These are phyloP conservation scores for Platismatia glauca DNA, from an alignment of 495 filamentous ascomycete species.

Conservation along the genomic window DNA sequence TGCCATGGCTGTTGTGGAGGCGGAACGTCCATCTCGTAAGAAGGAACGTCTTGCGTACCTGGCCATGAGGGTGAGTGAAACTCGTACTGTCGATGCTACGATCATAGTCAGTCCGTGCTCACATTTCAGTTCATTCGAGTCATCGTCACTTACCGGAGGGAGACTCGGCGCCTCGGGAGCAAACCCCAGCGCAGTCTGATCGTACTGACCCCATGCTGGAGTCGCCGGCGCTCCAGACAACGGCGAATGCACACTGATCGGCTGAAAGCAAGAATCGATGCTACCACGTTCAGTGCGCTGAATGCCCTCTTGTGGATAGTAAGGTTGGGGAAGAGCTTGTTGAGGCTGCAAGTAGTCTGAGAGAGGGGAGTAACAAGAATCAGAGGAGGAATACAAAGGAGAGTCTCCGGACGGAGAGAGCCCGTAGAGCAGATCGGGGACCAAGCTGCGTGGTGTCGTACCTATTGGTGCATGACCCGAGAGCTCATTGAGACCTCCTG, in stretches of 20 bases:
- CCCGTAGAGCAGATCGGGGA: slow-evolving; percentile 20
- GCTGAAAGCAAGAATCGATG: slow-evolving; percentile 14
- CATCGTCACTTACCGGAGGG: slow-evolving; percentile 11
- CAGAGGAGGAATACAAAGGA: slow-evolving; percentile 25
- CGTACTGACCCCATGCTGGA: slow-evolving; percentile 14
- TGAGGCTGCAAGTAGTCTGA: slow-evolving; percentile 23
- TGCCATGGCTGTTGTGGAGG: slow-evolving; percentile 11
- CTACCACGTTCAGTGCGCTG: slow-evolving; percentile 13
- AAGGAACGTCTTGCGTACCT: slow-evolving; percentile 3
- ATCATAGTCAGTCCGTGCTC: neutral
- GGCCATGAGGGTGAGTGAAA: slow-evolving; percentile 15
- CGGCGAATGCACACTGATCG: slow-evolving; percentile 14
- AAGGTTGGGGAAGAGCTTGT: slow-evolving; percentile 16
- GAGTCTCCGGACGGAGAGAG: slow-evolving; percentile 21
- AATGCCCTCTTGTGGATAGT: slow-evolving; percentile 13
- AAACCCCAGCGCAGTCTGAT: slow-evolving; percentile 11
- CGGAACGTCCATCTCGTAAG: slow-evolving; percentile 14
- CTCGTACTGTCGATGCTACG: slow-evolving; percentile 14
- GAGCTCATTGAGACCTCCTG: slow-evolving; percentile 17
- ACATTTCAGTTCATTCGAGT: neutral
- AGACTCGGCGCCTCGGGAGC: slow-evolving; percentile 10
- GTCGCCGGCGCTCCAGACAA: slow-evolving; percentile 15
- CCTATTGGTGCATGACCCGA: slow-evolving; percentile 17
- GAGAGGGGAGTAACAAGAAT: slow-evolving; percentile 24
- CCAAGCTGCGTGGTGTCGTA: slow-evolving; percentile 19